These are phyloP conservation scores for Cytospora mali DNA, from an alignment of 2,329 filamentous ascomycete genomes.

Conservation along the genomic window DNA sequence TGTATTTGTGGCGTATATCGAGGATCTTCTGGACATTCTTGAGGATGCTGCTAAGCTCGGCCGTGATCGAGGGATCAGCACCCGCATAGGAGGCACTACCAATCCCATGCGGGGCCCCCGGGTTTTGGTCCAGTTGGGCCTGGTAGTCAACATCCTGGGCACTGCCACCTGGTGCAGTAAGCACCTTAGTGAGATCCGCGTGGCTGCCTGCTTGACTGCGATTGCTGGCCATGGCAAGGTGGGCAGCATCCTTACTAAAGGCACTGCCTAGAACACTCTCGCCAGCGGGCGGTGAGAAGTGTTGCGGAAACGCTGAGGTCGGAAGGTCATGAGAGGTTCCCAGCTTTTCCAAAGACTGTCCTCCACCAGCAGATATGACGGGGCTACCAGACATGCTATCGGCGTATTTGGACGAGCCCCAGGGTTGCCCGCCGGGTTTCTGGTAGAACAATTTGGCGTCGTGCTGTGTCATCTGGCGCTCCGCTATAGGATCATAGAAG, in stretches of 20 bases:
- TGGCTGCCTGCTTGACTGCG: constrained; percentile 28
- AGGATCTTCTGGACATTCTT: constrained; percentile 88
- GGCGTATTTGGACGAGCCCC: constrained; percentile 40
- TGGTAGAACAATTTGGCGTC: constrained; percentile 98
- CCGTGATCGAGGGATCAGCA: constrained; percentile 76
- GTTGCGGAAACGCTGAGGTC: constrained; percentile 25
- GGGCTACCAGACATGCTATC: constrained; percentile 52
- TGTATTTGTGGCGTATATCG: constrained; percentile 86
- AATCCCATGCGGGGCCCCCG: constrained; percentile 57
- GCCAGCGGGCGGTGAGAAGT: constrained; percentile 17
- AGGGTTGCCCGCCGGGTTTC: constrained; percentile 42
- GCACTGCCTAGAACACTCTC: constrained; percentile 24
- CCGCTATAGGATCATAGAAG: constrained; percentile 90
- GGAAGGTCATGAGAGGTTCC: constrained; percentile 20
- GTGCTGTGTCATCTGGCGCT: constrained; percentile 91
- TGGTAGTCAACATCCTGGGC: constrained; percentile 33
- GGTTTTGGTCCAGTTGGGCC: constrained; percentile 27
- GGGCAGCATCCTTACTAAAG: constrained; percentile 28
- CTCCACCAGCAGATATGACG: constrained; percentile 36
- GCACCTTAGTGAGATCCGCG: constrained; percentile 13
- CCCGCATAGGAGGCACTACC: constrained; percentile 69
- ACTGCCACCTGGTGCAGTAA: constrained; percentile 22
- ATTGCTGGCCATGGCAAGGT: constrained; percentile 23
- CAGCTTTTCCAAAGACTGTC: constrained; percentile 19
- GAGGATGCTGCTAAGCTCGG: constrained; percentile 84